A percentile compares a stretch with the other conserved stretches of the same genome.
phyloP scores from a whole-genome alignment of 176 grass and related monocot species.

The Cenchrus americanus region DNA sequence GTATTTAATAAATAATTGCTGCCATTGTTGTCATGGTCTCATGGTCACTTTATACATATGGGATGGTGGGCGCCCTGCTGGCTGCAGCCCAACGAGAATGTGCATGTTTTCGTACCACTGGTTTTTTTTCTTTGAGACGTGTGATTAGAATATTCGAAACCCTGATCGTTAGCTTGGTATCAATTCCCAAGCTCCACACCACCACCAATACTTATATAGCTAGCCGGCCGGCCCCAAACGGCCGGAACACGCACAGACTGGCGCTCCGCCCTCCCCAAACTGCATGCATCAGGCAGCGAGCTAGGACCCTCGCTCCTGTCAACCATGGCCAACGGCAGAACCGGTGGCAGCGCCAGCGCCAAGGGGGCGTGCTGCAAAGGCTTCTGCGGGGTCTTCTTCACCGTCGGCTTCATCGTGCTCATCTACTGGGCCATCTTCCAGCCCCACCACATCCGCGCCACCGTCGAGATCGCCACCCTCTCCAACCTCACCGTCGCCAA shows the following conservation, averaged over 20 bases:
- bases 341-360: background rate
- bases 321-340: background rate
- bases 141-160: constrained; percentile 16
- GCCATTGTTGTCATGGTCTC: no score
- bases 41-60: no score
- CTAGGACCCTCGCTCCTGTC: background rate
- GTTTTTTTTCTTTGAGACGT: background rate
- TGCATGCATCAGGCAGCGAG: no score
- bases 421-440: constrained; percentile 59
- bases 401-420: constrained; percentile 34
- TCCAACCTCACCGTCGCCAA: constrained; percentile 53
- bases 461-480: constrained; percentile 51
- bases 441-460: constrained; percentile 55
- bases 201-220: background rate
- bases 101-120: background rate
- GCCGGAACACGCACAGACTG: background rate
- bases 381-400: background rate
- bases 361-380: background rate
- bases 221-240: no score
- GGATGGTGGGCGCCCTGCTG: no score
- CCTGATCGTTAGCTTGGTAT: constrained; percentile 3
- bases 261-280: no score
- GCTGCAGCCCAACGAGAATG: background rate
- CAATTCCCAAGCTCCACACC: background rate
- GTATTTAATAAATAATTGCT: no score